A percentile compares a stretch with the other conserved stretches of the same genome.
Evolutionary conservation across 2,329 filamentous ascomycete species (phyloP).

Genomic region (Bipolaris sorokiniana): DNA sequence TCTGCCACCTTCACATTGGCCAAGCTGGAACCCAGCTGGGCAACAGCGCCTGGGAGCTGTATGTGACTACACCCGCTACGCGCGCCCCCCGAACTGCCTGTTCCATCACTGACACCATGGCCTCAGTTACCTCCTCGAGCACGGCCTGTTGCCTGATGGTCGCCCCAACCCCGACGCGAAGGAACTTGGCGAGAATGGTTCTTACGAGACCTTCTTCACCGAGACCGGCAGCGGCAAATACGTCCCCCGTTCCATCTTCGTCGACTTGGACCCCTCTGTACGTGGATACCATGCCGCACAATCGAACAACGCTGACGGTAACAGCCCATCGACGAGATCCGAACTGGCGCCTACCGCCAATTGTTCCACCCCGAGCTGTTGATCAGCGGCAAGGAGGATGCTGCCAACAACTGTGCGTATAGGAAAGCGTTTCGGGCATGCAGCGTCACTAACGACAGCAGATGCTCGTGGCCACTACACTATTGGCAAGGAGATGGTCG

Average conservation of each 20-base stretch:
- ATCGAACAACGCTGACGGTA: conserved; percentile 22
- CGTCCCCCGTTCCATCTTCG: conserved; percentile 73
- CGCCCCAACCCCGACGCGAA: conserved; percentile 66
- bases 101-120: conserved; percentile 23
- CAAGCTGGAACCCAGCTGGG: conserved; percentile 77
- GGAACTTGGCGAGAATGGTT: conserved; percentile 66
- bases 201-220: conserved; percentile 76
- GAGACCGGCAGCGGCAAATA: conserved; percentile 75
- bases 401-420: conserved; percentile 71
- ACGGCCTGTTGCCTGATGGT: conserved; percentile 70
- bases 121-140: conserved; percentile 73
- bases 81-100: conserved; percentile 15
- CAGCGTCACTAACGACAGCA: conserved; percentile 37
- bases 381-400: conserved; percentile 77
- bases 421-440: neutral
- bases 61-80: conserved; percentile 47
- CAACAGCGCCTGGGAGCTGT: conserved; percentile 79
- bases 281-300: conserved; percentile 24
- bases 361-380: conserved; percentile 75
- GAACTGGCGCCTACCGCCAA: conserved; percentile 69
- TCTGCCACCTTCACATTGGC: conserved; percentile 71
- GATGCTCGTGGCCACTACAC: conserved; percentile 77
- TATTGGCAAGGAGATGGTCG: conserved; percentile 77
- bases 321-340: conserved; percentile 73
- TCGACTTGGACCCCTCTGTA: conserved; percentile 74